These are phyloP conservation scores for Meyerozyma sp. DNA, from an alignment of 1,139 yeast species.

Conservation along the genomic window DNA sequence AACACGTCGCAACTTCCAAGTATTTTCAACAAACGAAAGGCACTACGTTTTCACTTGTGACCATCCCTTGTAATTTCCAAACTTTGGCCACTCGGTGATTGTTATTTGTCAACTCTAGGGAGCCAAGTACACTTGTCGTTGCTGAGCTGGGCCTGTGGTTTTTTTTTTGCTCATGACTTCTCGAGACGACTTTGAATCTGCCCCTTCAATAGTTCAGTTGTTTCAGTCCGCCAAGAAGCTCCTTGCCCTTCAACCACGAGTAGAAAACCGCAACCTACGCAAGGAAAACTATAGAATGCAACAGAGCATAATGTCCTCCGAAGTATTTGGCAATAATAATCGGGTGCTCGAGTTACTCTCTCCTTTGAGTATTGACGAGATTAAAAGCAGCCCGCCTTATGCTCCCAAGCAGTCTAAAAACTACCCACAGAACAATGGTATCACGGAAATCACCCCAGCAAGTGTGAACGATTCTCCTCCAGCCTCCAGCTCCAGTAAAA, in stretches of 20 bases:
- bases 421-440: conserved; percentile 5
- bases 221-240: conserved; percentile 40
- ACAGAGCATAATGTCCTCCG: conserved; percentile 3
- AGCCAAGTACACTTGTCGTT: too few relatives aligned
- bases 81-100: too few relatives aligned
- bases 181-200: conserved; percentile 14
- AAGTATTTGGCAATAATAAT: conserved; percentile 2
- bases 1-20: too few relatives aligned
- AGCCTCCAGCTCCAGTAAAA: neutral
- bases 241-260: conserved; percentile 34
- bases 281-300: conserved; percentile 26
- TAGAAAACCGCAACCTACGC: conserved; percentile 37
- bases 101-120: too few relatives aligned
- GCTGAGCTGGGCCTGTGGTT: neutral
- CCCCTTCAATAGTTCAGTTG: conserved; percentile 40
- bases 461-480: conserved; percentile 1
- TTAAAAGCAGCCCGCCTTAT: conserved; percentile 1
- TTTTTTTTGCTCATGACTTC: conserved; percentile 2
- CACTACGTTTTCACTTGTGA: too few relatives aligned
- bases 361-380: conserved; percentile 7
- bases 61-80: too few relatives aligned
- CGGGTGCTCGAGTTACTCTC: conserved; percentile 10
- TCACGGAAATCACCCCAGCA: neutral
- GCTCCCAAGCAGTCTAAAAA: conserved; percentile 3
- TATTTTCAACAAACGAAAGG: too few relatives aligned